Base-by-base conservation (phyloP, 2,329 filamentous ascomycete species). In the Xylaria digitata region DNA sequence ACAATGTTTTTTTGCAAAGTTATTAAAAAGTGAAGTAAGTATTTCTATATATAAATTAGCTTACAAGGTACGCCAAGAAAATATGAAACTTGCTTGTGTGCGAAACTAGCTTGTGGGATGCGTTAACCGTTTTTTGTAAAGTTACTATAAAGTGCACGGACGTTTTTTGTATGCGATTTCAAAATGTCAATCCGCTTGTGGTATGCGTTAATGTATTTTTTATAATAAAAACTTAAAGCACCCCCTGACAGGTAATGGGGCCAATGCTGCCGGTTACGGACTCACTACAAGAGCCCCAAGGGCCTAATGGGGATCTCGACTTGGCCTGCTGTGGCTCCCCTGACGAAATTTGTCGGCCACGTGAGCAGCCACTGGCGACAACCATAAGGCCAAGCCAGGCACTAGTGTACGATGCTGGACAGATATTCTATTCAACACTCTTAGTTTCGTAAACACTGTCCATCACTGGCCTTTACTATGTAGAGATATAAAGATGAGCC, bases 331-430 rank as follows among this genome's bases (percentile, higher is more conserved):
- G 59, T 66, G 66, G 66, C 50, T 56, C 67, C 66, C 48, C 56
- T 59, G 45, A 52, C 60, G 60, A 63, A 66, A 61, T 58, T 64
- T 49, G n/a, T 63, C 67, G 56, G 43, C 67, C 67, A 69, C 67
- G 61, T 69, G 67, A 69, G 64, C 64, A 58, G 56, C 59, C 48
- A 60, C 53, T 61, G 54, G 48, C 37, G 54, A 58, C 65, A 59
- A 58, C 61, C 26, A 60, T 52, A 58, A 45, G 40, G 54, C 55
- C 61, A 63, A 64, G 54, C 57, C 59, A 59, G 45, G 60, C 32
- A 56, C 48, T 53, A 55, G n/a, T 19, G 21, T 45, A 34, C 30
- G 48, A 57, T 30, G 48, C 58, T 23, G 19, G 21, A 26, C 59
- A 32, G 50, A 15, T 8, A 40, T 40, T 40, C 52, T 23, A 49